Evolutionary conservation across 352 stramenopile species (phyloP), one percentile per base, ranked within the genome.

Genomic region (Globisporangium rhizosaccharum): DNA sequence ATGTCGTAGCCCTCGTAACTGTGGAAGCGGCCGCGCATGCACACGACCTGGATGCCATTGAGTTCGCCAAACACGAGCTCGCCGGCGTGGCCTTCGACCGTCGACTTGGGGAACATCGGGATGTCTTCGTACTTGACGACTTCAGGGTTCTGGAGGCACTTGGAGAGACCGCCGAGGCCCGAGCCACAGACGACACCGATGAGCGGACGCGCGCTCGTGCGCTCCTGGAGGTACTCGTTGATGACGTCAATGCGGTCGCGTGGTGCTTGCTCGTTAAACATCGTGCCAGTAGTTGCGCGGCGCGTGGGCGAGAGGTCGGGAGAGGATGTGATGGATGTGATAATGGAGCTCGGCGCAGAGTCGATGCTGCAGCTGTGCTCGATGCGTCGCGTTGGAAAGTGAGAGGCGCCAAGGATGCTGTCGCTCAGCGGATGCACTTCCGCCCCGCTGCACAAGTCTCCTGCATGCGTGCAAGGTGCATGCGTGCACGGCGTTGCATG

Each of bases 1-100:
- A 98, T 97, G 33, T 85, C 79, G 75, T 99, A 96, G 61, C 97
- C 97, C 71, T 98, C 94, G 70, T 99, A 99, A 57, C 76, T 94
- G 81, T 99, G 96, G 75, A 99, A 99, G 61, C 97, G 79, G 44
- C 96, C 96, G 33, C 92, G 85, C 81, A 99, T 97, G 68, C 92
- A 98, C 37, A 98, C 90, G 45, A 97, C 82, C 28, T 72, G 70
- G 44, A 88, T 75, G 54, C 76, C 83, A 25, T 85, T 74, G n/a
- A 98, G 61, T 30, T 85, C 82, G 30, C 93, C 94, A 58, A 98
- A 98, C n/a, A 98, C 92, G n/a, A 98, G 72, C 73, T 98, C 94
- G 39, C 93, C 92, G 18, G 82, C 88, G 72, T 98, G 95, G 26
- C 96, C 96, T 10, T 89, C 81, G n/a, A 98, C 94, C 1, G 93